Percentiles rank a stretch among this genome's conserved stretches.
These are phyloP conservation scores for Penicillium angulare DNA, from an alignment of 495 filamentous ascomycete genomes.

Conservation along the genomic window DNA sequence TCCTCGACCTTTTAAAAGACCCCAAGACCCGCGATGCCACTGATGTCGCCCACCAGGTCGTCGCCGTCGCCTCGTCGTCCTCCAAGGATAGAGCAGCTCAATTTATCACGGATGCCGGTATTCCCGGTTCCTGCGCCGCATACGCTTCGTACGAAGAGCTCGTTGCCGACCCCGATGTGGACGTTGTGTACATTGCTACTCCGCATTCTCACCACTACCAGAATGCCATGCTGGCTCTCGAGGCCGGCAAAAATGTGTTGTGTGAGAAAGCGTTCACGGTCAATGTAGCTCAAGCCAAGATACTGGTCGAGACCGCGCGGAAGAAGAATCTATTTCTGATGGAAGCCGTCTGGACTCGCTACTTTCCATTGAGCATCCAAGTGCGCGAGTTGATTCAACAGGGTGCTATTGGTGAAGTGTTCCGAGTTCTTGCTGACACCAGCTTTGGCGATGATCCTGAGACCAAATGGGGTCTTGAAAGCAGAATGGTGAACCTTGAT, in stretches of 20 bases:
- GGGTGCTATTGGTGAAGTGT: slow-evolving; percentile 73
- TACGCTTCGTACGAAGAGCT: slow-evolving; percentile 82
- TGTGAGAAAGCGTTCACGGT: slow-evolving; percentile 95
- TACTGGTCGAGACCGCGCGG: slow-evolving; percentile 69
- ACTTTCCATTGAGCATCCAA: slow-evolving; percentile 79
- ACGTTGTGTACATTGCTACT: slow-evolving; percentile 90
- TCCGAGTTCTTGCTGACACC: slow-evolving; percentile 73
- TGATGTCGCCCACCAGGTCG: slow-evolving; percentile 75
- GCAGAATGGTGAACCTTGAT: slow-evolving; percentile 86
- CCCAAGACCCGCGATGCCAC: slow-evolving; percentile 67
- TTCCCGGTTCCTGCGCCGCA: slow-evolving; percentile 63
- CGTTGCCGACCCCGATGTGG: slow-evolving; percentile 71
- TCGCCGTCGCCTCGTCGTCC: slow-evolving; percentile 79
- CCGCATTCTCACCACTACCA: slow-evolving; percentile 96
- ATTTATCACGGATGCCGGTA: slow-evolving; percentile 68
- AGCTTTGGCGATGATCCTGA: slow-evolving; percentile 53
- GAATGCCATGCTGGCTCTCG: slow-evolving; percentile 77
- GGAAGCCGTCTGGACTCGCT: slow-evolving; percentile 96
- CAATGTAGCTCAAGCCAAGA: slow-evolving; percentile 76
- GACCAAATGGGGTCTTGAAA: slow-evolving; percentile 48
- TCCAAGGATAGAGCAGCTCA: slow-evolving; percentile 63
- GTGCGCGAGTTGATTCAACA: slow-evolving; percentile 66
- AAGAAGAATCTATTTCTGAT: slow-evolving; percentile 88
- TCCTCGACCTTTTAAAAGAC: slow-evolving; percentile 77
- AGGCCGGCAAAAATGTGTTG: slow-evolving; percentile 84